A percentile compares a stretch with the other conserved stretches of the same genome.
Conservation (phyloP, 208 protist species). For the Crithidia sp. region DNA sequence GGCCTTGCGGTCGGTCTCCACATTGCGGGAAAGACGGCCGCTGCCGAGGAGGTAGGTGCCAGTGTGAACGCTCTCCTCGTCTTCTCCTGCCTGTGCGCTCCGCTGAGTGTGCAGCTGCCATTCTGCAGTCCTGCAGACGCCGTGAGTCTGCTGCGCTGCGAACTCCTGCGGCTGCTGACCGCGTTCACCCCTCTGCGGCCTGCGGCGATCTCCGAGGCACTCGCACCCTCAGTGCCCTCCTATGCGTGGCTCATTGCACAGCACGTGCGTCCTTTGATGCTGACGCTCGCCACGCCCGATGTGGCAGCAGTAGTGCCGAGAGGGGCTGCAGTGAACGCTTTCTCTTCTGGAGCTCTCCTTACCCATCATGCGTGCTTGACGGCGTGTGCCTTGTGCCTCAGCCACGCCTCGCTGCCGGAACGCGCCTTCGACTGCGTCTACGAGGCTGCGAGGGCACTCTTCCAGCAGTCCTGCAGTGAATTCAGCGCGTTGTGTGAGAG, state of each 20-base stretch:
- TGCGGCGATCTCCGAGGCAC: background rate
- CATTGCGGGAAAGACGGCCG: background rate
- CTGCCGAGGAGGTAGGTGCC: background rate
- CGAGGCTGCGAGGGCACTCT: constrained; percentile 6
- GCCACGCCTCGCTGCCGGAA: too few species aligned
- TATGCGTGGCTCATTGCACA: constrained; percentile 1
- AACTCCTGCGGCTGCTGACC: constrained; percentile 11
- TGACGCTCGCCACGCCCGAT: background rate
- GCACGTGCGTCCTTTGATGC: constrained; percentile 1
- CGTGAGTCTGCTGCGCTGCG: constrained; percentile 21
- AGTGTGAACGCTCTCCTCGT: constrained; percentile 22
- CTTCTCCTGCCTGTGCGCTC: constrained; percentile 10
- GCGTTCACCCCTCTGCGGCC: background rate
- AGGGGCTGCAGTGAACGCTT: background rate
- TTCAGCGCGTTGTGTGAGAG: background rate
- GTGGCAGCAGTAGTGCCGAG: background rate
- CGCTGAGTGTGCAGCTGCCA: background rate
- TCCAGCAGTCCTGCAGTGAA: constrained; percentile 13
- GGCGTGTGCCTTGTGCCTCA: background rate
- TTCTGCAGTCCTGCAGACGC: background rate
- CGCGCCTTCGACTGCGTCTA: constrained; percentile 1
- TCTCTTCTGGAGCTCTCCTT: background rate
- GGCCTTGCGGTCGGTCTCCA: background rate
- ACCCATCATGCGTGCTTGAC: background rate
- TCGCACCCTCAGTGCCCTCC: background rate